phyloP scores from a whole-genome alignment of 495 filamentous ascomycete species.

The Penicillium psychrofluorescens region DNA sequence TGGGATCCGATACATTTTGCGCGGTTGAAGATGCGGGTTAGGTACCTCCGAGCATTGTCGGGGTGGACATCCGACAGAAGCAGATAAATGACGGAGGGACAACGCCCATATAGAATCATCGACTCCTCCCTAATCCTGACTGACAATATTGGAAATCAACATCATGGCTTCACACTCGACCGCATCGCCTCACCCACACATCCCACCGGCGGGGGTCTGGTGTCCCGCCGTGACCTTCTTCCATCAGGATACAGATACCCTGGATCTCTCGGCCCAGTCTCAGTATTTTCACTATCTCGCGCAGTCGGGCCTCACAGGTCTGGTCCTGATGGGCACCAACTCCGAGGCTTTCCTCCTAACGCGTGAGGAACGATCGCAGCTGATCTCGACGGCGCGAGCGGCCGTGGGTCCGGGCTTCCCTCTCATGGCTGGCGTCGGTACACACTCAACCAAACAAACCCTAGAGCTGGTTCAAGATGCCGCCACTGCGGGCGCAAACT shows the following conservation, averaged over 20 bases:
- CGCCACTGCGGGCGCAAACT: constrained; percentile 49
- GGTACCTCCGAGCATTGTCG: no score
- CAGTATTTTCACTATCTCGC: constrained; percentile 53
- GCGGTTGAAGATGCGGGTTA: no score
- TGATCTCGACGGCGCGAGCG: constrained; percentile 45
- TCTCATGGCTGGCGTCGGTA: constrained; percentile 57
- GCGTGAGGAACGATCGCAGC: constrained; percentile 47
- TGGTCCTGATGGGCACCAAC: constrained; percentile 59
- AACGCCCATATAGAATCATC: not conserved
- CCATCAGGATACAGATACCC: constrained; percentile 41
- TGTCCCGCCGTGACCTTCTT: constrained; percentile 42
- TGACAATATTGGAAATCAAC: not conserved
- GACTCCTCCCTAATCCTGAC: not conserved
- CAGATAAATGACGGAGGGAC: no score
- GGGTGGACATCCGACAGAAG: no score
- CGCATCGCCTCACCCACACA: constrained; percentile 15
- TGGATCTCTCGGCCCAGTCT: constrained; percentile 41
- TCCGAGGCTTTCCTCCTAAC: constrained; percentile 60
- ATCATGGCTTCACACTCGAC: constrained; percentile 6
- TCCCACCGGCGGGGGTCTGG: constrained; percentile 24
- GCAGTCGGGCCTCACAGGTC: constrained; percentile 44
- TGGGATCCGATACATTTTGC: no score
- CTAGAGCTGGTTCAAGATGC: constrained; percentile 54
- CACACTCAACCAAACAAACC: constrained; percentile 58
- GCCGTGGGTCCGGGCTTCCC: constrained; percentile 45